phyloP scores from a whole-genome alignment of 2,329 filamentous ascomycete genomes.

The Exophiala mesophila region DNA sequence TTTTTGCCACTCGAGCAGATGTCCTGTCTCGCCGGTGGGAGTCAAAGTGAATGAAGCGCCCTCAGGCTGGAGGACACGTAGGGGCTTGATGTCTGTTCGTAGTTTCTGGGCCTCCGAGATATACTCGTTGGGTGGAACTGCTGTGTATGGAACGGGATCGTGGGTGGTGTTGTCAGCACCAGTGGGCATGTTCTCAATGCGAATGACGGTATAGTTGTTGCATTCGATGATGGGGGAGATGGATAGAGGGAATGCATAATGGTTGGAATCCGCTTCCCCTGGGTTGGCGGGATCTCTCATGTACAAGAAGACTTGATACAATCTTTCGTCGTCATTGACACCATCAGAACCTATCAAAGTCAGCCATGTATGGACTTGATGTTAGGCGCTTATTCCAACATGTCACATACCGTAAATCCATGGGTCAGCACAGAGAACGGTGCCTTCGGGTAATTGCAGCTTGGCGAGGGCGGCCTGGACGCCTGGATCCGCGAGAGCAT shows the following conservation, averaged over 20 bases:
- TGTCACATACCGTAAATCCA: slow-evolving; percentile 61
- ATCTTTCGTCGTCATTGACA: slow-evolving; percentile 45
- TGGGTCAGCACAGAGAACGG: slow-evolving; percentile 54
- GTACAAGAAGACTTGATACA: slow-evolving; percentile 64
- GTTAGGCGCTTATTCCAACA: not conserved
- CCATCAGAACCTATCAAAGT: slow-evolving; percentile 46
- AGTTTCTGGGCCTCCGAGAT: slow-evolving; percentile 58
- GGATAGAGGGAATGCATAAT: slow-evolving; percentile 64
- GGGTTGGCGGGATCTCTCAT: slow-evolving; percentile 58
- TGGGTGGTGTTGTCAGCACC: slow-evolving; percentile 56
- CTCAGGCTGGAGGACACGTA: slow-evolving; percentile 61
- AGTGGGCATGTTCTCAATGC: slow-evolving; percentile 65
- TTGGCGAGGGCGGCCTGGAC: slow-evolving; percentile 58
- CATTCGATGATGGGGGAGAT: slow-evolving; percentile 64
- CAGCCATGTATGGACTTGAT: not conserved
- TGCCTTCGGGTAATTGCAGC: slow-evolving; percentile 53
- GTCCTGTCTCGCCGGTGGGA: slow-evolving; percentile 49
- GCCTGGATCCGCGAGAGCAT: slow-evolving; percentile 51
- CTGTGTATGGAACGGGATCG: slow-evolving; percentile 18
- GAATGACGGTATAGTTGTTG: slow-evolving; percentile 58
- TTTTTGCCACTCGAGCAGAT: slow-evolving; percentile 60
- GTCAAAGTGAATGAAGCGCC: slow-evolving; percentile 57
- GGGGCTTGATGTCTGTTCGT: slow-evolving; percentile 58
- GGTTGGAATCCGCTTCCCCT: slow-evolving; percentile 58
- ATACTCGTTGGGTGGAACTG: slow-evolving; percentile 57